Evolutionary conservation across 225 moss, liverwort and hornwort genomes (phyloP), one percentile per base, ranked within the genome.

Genomic region (Marchantia paleacea): DNA sequence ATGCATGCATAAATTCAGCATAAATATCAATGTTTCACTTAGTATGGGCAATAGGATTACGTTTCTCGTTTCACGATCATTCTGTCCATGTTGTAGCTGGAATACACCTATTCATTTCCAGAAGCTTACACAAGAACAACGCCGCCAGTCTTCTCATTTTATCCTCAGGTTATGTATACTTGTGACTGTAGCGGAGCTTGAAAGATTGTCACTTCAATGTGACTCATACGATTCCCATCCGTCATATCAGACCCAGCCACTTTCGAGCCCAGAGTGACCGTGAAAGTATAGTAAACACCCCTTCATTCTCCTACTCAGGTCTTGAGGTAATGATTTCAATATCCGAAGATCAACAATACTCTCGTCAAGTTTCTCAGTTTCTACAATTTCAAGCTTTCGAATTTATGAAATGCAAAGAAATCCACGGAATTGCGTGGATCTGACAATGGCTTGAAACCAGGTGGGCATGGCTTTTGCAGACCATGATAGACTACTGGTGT

Each of bases 381-480:
- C 10, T 9, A 8, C 0, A 12, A 12, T 8, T 25, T 64, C 25
- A 69, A 69, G 7, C 31, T 47, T 69, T 3, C 48, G 7, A 15
- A 58, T 5, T 58, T 5, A 28, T 7, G 64, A 64, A 18, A 25
- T 39, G 29, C 28, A 24, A 39, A 2, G 22, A 22, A 61, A 24
- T 62, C 3, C 22, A 7, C 60, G 8, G 62, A 24, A 22, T 10
- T 0, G 18, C 18, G 52, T 22, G 39, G 39, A 39, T 24, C 8
- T 10, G 28, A 15, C 19, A 30, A 29, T 28, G 25, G 53, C 14
- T 26, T 54, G 25, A n/a, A 30, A 85, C 84, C 85, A 95, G 93
- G 91, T 92, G 81, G 92, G 93, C 79, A 55, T 95, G 82, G 83
- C 86, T 58, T 93, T 88, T 85, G 89, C 88, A 52, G 91, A 95